Evolutionary conservation across 202 grass and related monocot species (phyloP).

Genomic region (Elaeis oleifera): DNA sequence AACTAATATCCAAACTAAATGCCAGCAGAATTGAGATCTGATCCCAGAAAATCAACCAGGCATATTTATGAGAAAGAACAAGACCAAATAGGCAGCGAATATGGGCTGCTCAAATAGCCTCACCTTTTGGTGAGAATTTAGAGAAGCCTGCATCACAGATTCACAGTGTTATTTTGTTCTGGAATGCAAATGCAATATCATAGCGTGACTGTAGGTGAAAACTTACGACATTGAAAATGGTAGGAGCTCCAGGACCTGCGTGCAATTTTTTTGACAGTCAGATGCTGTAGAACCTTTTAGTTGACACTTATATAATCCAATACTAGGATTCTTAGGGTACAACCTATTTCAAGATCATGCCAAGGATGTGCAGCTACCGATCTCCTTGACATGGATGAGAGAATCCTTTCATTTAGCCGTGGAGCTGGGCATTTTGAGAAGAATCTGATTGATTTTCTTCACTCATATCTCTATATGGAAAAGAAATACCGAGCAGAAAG

Average conservation of each 20-base stretch:
- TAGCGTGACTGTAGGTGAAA: slow-evolving; percentile 1
- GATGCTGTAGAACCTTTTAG: slow-evolving; percentile 5
- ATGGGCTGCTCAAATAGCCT: no score
- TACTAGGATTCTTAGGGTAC: not conserved
- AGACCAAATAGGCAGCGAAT: no score
- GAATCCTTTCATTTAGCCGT: slow-evolving; percentile 47
- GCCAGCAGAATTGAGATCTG: no score
- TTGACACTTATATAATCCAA: not conserved
- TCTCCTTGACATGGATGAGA: slow-evolving; percentile 57
- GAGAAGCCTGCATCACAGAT: not conserved
- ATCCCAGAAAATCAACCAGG: no score
- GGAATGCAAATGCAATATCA: slow-evolving; percentile 1
- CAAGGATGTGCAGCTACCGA: slow-evolving; percentile 64
- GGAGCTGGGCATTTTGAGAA: slow-evolving; percentile 18
- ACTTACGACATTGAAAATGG: slow-evolving; percentile 75
- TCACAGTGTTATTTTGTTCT: not conserved
- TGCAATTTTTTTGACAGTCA: slow-evolving; percentile 1
- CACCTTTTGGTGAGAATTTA: not conserved
- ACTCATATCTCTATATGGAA: slow-evolving; percentile 35
- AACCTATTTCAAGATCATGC: slow-evolving; percentile 87
- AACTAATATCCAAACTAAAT: no score
- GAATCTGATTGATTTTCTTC: slow-evolving; percentile 10
- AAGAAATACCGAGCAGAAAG: not conserved
- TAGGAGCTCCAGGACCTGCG: slow-evolving; percentile 58
- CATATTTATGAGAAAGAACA: no score